Conservation (phyloP, 139 green algal genomes). For the Pleodorina starrii region DNA sequence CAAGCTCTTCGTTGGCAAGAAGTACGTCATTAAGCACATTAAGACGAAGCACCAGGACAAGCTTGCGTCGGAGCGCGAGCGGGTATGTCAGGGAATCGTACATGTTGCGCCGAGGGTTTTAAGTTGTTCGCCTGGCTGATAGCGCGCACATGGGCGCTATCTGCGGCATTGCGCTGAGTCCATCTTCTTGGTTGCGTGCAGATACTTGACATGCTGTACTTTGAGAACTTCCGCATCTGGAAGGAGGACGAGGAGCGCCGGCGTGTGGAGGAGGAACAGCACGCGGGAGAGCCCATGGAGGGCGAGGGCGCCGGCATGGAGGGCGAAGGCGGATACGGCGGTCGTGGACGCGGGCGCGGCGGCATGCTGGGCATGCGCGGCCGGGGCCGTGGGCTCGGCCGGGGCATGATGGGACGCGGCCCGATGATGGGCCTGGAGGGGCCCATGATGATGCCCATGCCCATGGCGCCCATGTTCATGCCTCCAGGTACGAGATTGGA, state of each 20-base stretch:
- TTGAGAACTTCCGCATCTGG: conserved; percentile 72
- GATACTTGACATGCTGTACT: conserved; percentile 80
- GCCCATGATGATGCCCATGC: conserved; percentile 58
- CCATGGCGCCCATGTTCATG: conserved; percentile 63
- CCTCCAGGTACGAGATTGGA: conserved; percentile 57
- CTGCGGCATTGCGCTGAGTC: too few relatives aligned
- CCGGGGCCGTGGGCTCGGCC: conserved; percentile 22
- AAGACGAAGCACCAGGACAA: conserved; percentile 85
- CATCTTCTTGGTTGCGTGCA: too few relatives aligned
- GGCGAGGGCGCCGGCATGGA: conserved; percentile 44
- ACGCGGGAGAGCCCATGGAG: background rate
- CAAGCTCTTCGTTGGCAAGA: conserved; percentile 89
- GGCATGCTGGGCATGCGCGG: conserved; percentile 42
- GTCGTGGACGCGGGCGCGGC: conserved; percentile 51
- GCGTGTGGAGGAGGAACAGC: conserved; percentile 50
- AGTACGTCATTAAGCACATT: conserved; percentile 95
- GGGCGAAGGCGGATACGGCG: conserved; percentile 40
- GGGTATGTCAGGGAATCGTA: conserved; percentile 41
- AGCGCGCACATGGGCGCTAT: too few relatives aligned
- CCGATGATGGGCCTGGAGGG: conserved; percentile 58
- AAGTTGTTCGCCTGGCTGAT: background rate
- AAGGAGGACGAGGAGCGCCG: conserved; percentile 69
- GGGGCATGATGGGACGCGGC: conserved; percentile 42
- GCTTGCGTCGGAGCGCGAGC: conserved; percentile 72
- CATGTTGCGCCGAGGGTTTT: too few relatives aligned